A percentile compares a stretch with the other conserved stretches of the same genome.
Conservation (phyloP, 208 protist species). For the Acanthamoeba divionensis region DNA sequence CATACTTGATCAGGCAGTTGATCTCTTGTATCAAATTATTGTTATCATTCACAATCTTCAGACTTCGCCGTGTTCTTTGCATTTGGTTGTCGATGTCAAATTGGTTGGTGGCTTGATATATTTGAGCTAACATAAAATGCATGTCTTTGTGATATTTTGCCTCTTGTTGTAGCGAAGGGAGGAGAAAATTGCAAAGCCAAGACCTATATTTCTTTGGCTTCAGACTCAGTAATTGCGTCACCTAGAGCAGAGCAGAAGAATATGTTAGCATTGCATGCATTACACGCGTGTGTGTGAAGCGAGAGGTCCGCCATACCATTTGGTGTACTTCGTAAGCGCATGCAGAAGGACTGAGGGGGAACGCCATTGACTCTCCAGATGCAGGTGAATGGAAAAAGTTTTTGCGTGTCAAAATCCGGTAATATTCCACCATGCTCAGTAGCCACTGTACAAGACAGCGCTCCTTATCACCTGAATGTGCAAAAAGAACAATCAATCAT, state of each 20-base stretch:
- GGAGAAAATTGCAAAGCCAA: neutral
- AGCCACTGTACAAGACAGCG: neutral
- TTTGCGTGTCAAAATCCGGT: slow-evolving; percentile 5
- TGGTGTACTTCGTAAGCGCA: neutral
- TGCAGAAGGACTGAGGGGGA: neutral
- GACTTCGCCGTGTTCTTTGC: neutral
- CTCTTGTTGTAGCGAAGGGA: neutral
- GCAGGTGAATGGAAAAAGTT: neutral
- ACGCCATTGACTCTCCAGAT: neutral
- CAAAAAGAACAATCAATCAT: neutral
- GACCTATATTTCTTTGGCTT: neutral
- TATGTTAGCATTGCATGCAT: neutral
- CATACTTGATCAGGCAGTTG: neutral
- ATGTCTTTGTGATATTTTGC: slow-evolving; percentile 9
- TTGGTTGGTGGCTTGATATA: neutral
- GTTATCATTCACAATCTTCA: neutral
- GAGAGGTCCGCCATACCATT: neutral
- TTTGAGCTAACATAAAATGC: neutral
- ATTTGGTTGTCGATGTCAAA: neutral
- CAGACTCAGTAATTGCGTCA: neutral
- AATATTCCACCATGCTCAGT: neutral
- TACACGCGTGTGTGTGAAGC: neutral
- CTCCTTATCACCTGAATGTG: neutral
- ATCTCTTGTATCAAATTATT: neutral
- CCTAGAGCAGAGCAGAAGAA: neutral